Evolutionary conservation across 805 yeast species (phyloP).

Genomic region (Suhomyces pyralidae): DNA sequence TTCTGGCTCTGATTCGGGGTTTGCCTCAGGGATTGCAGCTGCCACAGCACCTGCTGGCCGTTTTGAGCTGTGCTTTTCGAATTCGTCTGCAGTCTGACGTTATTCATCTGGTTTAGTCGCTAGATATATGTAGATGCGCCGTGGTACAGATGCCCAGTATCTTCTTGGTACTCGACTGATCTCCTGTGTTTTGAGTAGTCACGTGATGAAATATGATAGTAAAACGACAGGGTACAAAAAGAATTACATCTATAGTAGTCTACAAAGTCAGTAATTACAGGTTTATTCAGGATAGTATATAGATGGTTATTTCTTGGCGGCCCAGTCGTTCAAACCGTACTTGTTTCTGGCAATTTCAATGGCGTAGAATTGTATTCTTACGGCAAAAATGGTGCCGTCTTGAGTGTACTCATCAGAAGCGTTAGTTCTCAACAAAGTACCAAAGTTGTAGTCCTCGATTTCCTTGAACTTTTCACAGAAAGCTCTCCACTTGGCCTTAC

Average conservation of each 20-base stretch:
- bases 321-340: slow-evolving; percentile 91
- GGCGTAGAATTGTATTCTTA: slow-evolving; percentile 93
- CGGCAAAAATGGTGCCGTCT: slow-evolving; percentile 81
- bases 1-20: neutral
- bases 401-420: slow-evolving; percentile 73
- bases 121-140: neutral
- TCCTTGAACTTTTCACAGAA: slow-evolving; percentile 82
- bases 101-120: neutral
- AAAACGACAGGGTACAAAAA: too few species aligned
- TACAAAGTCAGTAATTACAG: too few species aligned
- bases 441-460: slow-evolving; percentile 91
- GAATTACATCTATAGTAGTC: too few species aligned
- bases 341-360: slow-evolving; percentile 92
- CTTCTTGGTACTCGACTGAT: neutral
- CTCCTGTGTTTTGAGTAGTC: neutral
- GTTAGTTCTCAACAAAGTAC: slow-evolving; percentile 82
- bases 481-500: slow-evolving; percentile 88
- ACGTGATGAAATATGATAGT: too few species aligned
- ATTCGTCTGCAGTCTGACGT: neutral
- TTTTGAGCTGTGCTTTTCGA: neutral
- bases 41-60: slow-evolving; percentile 1
- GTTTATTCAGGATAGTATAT: too few species aligned
- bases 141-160: too few species aligned
- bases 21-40: slow-evolving; percentile 2
- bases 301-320: slow-evolving; percentile 22